Evolutionary conservation across 2,329 filamentous ascomycete species (phyloP), one percentile per base, ranked within the genome.

Genomic region (Colletotrichum sp.): DNA sequence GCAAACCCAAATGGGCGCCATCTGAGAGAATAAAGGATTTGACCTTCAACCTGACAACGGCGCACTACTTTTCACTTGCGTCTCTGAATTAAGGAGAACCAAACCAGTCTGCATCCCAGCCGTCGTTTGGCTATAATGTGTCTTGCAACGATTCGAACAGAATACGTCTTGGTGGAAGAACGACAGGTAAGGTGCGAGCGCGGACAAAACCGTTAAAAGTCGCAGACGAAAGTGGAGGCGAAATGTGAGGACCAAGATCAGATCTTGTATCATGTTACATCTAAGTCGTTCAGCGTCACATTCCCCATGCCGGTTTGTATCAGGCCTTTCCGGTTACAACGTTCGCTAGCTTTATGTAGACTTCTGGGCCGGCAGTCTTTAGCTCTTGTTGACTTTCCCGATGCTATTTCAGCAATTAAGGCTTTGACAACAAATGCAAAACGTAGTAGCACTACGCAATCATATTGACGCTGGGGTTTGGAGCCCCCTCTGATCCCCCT

Each of bases 31-130:
- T 48, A 3, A 48, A n/a, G 38, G 0, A 48, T n/a, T 0, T n/a
- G 9, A n/a, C 9, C 38, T 48, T n/a, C 38, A 48, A 10, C 18
- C 38, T n/a, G 9, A 48, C 38, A n/a, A 4, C 6, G 16, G 0
- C 0, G 38, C 18, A 3, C 38, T 10, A 0, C 12, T 18, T 0
- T 0, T 48, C 9, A 48, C 0, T 48, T 0, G 18, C 8, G 0
- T 6, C 0, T n/a, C 8, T 43, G 16, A n/a, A 0, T n/a, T 3
- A 10, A 43, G 38, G 18, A n/a, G 38, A 48, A 1, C 18, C 38
- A 48, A 0, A 2, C 9, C 38, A 48, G 0, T 2, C 18, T 48
- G 8, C 0, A 0, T 6, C 18, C 16, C 18, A n/a, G 9, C 0
- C 9, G 0, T n/a, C 38, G 5, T 0, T 1, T 48, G 9, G 5